Percentiles rank a stretch among this genome's conserved stretches.
phyloP scores from a whole-genome alignment of 805 yeast genomes.

The Schwanniomyces sp. region DNA sequence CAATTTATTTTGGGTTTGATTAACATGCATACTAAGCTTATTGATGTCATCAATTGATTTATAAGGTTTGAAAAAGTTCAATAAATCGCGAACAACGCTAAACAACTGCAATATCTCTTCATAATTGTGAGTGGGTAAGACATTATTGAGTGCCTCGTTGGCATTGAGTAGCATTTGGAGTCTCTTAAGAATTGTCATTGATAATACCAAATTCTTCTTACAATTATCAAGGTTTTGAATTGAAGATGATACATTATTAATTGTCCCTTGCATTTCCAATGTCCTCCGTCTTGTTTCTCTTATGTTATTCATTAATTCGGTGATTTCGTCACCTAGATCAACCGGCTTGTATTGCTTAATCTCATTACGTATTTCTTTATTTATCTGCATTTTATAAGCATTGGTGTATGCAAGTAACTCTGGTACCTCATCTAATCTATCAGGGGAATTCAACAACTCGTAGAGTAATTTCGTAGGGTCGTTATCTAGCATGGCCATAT shows the following conservation, averaged over 20 bases:
- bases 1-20: conserved; percentile 57
- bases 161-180: conserved; percentile 84
- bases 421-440: conserved; percentile 51
- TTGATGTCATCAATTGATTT: conserved; percentile 83
- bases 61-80: conserved; percentile 73
- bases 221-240: conserved; percentile 79
- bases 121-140: conserved; percentile 49
- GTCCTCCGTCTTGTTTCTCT: conserved; percentile 50
- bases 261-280: conserved; percentile 55
- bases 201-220: conserved; percentile 76
- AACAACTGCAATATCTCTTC: conserved; percentile 58
- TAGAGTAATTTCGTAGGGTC: conserved; percentile 56
- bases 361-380: conserved; percentile 40
- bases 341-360: conserved; percentile 30
- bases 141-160: conserved; percentile 55
- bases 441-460: conserved; percentile 50
- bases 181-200: conserved; percentile 85
- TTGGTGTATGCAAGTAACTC: conserved; percentile 49
- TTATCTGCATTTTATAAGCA: conserved; percentile 50
- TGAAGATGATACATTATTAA: conserved; percentile 69
- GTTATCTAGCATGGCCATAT: conserved; percentile 32
- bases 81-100: conserved; percentile 70
- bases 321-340: conserved; percentile 32
- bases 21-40: conserved; percentile 56
- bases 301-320: conserved; percentile 43